These are phyloP conservation scores for Panaeolus cyanescens DNA, from an alignment of 768 basidiomycete genomes.

Conservation along the genomic window DNA sequence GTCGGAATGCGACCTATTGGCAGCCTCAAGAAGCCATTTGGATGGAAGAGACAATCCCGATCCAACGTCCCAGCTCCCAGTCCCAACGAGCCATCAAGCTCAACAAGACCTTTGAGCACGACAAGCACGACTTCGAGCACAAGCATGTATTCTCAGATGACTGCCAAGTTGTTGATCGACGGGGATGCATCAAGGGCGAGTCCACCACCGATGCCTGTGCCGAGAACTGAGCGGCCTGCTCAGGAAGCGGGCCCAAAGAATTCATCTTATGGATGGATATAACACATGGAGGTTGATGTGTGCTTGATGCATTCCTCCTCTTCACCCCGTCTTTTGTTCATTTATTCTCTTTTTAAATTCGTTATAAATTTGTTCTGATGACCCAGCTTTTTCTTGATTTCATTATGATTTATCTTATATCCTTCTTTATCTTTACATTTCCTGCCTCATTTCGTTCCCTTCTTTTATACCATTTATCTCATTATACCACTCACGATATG, in stretches of 20 bases:
- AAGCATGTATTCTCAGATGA: background rate
- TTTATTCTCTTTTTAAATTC: too few relatives aligned
- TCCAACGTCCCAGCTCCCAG: background rate
- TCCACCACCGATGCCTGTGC: background rate
- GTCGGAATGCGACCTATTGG: background rate
- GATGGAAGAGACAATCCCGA: background rate
- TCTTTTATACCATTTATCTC: background rate
- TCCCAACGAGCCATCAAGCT: background rate
- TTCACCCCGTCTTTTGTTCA: background rate
- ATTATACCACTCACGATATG: background rate
- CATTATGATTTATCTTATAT: background rate
- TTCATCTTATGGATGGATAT: background rate
- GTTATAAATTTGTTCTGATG: background rate
- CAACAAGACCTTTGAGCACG: background rate
- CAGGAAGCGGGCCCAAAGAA: background rate
- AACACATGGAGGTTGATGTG: background rate
- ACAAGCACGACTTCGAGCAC: background rate
- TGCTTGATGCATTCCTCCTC: background rate
- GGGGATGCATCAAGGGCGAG: background rate
- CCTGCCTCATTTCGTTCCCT: too few relatives aligned
- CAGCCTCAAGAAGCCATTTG: background rate
- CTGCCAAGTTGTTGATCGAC: background rate
- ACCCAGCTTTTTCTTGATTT: background rate
- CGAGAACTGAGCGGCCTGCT: background rate
- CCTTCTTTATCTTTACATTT: too few relatives aligned